Evolutionary conservation across 805 yeast genomes (phyloP).

Genomic region (Myxozyma kluyveri): DNA sequence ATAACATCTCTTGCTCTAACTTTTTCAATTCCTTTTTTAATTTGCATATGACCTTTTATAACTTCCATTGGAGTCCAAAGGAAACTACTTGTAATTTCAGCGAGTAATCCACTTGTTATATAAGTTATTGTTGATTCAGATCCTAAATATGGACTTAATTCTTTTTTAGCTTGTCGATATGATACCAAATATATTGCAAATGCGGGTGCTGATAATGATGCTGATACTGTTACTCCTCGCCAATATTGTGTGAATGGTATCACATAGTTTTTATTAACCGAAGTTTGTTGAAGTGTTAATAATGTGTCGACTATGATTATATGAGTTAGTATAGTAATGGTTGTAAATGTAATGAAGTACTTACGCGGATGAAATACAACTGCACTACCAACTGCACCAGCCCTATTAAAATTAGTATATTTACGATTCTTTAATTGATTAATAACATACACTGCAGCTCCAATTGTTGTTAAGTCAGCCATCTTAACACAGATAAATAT

Average conservation of each 20-base stretch:
- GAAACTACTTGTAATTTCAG: constrained; percentile 38
- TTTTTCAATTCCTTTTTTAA: constrained; percentile 28
- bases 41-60: constrained; percentile 46
- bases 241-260: constrained; percentile 25
- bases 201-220: constrained; percentile 44
- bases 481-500: neutral
- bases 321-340: neutral
- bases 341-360: neutral
- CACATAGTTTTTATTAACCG: constrained; percentile 4
- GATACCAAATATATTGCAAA: constrained; percentile 43
- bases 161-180: constrained; percentile 41
- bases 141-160: constrained; percentile 28
- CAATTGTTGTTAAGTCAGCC: constrained; percentile 19
- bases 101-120: constrained; percentile 13
- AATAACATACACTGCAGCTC: constrained; percentile 24
- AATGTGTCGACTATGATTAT: constrained; percentile 21
- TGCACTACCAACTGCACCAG: constrained; percentile 25
- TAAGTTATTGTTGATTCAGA: constrained; percentile 17
- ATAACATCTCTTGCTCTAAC: constrained; percentile 30
- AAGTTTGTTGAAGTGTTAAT: constrained; percentile 24
- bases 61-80: constrained; percentile 49
- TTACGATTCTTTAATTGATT: neutral
- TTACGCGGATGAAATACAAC: constrained; percentile 27
- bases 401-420: constrained; percentile 5
- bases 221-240: constrained; percentile 42